phyloP scores from a whole-genome alignment of 176 grass and related monocot genomes.

The Hordeum vulgare region DNA sequence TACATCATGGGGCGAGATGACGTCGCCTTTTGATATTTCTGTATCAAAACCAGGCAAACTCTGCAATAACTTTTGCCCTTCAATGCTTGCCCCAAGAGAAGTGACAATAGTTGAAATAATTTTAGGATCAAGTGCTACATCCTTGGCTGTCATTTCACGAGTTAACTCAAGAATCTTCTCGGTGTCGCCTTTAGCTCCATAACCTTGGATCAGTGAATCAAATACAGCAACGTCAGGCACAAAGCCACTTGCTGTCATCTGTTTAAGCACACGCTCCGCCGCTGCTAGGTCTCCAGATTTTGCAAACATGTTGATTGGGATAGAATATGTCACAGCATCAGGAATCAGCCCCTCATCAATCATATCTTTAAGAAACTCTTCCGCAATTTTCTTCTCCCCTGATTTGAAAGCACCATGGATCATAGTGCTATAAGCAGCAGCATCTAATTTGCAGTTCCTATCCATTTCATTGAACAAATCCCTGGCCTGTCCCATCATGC shows the following conservation, averaged over 20 bases:
- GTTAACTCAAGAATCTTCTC: slow-evolving; percentile 36
- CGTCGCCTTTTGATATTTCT: not conserved
- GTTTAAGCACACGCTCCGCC: slow-evolving; percentile 43
- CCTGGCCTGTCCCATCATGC: slow-evolving; percentile 38
- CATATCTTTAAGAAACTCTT: slow-evolving; percentile 49
- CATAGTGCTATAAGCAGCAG: slow-evolving; percentile 43
- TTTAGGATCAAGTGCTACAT: slow-evolving; percentile 46
- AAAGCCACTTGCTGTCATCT: slow-evolving; percentile 58
- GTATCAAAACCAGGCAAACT: slow-evolving; percentile 13
- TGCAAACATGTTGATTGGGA: slow-evolving; percentile 40
- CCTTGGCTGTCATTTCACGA: slow-evolving; percentile 37
- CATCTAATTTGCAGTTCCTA: slow-evolving; percentile 26
- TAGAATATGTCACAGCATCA: slow-evolving; percentile 53
- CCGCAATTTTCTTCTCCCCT: slow-evolving; percentile 34
- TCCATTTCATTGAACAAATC: slow-evolving; percentile 55
- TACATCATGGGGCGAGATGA: not conserved
- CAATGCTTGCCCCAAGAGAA: slow-evolving; percentile 26
- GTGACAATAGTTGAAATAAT: slow-evolving; percentile 28
- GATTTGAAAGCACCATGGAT: slow-evolving; percentile 46
- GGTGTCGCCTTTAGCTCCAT: slow-evolving; percentile 18
- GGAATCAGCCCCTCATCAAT: slow-evolving; percentile 33
- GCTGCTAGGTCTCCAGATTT: slow-evolving; percentile 38
- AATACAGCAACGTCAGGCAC: slow-evolving; percentile 39
- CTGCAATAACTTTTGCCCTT: slow-evolving; percentile 22
- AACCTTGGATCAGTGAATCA: slow-evolving; percentile 53